Percentiles rank a stretch among this genome's conserved stretches.
Evolutionary conservation across 2,329 filamentous ascomycete species (phyloP).

Genomic region (Calonectria montana): DNA sequence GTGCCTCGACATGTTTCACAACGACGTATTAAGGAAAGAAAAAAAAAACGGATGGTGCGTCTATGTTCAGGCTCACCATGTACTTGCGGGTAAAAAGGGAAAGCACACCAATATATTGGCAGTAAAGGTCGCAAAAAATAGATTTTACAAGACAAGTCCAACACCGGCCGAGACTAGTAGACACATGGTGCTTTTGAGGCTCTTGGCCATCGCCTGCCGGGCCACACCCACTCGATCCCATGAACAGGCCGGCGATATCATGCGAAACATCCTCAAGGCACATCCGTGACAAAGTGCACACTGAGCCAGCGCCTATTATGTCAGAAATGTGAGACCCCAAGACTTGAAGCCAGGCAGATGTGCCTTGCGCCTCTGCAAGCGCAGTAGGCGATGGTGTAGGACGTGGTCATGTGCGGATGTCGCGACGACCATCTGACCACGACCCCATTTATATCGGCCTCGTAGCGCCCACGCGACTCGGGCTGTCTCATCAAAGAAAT

Average conservation of each 20-base stretch:
- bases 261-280: slow-evolving; percentile 32
- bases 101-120: neutral
- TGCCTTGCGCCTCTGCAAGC: slow-evolving; percentile 35
- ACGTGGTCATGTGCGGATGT: slow-evolving; percentile 37
- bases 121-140: neutral
- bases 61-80: neutral
- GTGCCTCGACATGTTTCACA: slow-evolving; percentile 32
- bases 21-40: neutral
- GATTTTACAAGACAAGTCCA: neutral
- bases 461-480: slow-evolving; percentile 34
- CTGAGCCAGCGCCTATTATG: neutral
- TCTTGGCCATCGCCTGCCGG: neutral
- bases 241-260: slow-evolving; percentile 34
- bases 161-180: neutral
- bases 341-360: slow-evolving; percentile 37
- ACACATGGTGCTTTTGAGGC: slow-evolving; percentile 30
- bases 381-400: slow-evolving; percentile 19
- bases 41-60: neutral
- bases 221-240: slow-evolving; percentile 24
- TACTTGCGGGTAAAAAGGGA: neutral
- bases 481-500: slow-evolving; percentile 5
- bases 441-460: slow-evolving; percentile 7
- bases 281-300: slow-evolving; percentile 19
- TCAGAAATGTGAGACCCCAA: slow-evolving; percentile 19
- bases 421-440: slow-evolving; percentile 35